These are phyloP conservation scores for Pilatotrama ljubarskyi DNA, from an alignment of 768 basidiomycete genomes.

Conservation along the genomic window DNA sequence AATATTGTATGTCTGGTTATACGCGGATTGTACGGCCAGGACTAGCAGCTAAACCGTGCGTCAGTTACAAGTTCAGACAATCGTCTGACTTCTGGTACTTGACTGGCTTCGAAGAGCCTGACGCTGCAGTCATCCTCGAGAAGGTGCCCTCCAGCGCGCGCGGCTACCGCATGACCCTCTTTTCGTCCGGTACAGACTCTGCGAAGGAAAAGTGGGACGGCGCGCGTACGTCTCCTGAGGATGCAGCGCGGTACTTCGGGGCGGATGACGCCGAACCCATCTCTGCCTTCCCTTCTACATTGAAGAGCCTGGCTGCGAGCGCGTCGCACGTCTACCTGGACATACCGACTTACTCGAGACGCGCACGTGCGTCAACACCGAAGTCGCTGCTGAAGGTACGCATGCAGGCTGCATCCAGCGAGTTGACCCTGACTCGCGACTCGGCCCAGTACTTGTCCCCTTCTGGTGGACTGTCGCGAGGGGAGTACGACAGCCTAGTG, in stretches of 20 bases:
- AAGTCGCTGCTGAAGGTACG: slow-evolving; percentile 56
- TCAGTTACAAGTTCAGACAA: slow-evolving; percentile 93
- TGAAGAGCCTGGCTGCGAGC: slow-evolving; percentile 47
- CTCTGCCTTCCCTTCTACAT: slow-evolving; percentile 52
- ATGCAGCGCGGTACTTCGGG: slow-evolving; percentile 66
- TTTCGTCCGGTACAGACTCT: slow-evolving; percentile 72
- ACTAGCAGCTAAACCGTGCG: not conserved
- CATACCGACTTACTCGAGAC: slow-evolving; percentile 23
- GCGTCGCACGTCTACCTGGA: slow-evolving; percentile 43
- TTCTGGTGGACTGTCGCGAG: slow-evolving; percentile 26
- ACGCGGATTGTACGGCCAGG: no score
- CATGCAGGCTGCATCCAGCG: no score
- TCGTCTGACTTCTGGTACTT: slow-evolving; percentile 94
- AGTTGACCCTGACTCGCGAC: not conserved
- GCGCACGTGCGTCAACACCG: slow-evolving; percentile 35
- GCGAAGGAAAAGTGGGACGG: slow-evolving; percentile 93
- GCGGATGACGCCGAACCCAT: slow-evolving; percentile 74
- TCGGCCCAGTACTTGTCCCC: slow-evolving; percentile 27
- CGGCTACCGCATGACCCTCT: slow-evolving; percentile 88
- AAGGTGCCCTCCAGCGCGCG: slow-evolving; percentile 59
- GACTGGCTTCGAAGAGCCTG: slow-evolving; percentile 93
- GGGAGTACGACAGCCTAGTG: slow-evolving; percentile 57
- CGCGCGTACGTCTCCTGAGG: slow-evolving; percentile 69
- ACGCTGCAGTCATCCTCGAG: slow-evolving; percentile 85
- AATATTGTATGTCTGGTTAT: slow-evolving; percentile 68